A percentile compares a stretch with the other conserved stretches of the same genome.
Conservation (phyloP, 805 yeast genomes). For the Saturnispora besseyi region DNA sequence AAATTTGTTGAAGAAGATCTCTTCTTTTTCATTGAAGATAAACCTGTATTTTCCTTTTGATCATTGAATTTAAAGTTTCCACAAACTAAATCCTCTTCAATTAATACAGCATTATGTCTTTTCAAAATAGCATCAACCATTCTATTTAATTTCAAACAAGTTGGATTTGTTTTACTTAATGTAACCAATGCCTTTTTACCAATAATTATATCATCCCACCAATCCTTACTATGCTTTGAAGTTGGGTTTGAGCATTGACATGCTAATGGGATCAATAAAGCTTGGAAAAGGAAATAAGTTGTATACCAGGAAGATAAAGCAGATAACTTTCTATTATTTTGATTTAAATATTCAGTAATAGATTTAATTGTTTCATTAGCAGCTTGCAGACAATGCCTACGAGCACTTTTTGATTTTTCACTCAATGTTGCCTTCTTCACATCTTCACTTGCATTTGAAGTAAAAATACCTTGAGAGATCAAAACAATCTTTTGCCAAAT, state of each 20-base stretch:
- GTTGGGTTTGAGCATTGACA: slow-evolving; percentile 43
- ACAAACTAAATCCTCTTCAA: slow-evolving; percentile 1
- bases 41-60: background rate
- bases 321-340: slow-evolving; percentile 17
- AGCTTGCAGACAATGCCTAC: slow-evolving; percentile 40
- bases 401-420: slow-evolving; percentile 40
- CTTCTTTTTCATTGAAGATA: slow-evolving; percentile 1
- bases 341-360: slow-evolving; percentile 32
- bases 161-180: slow-evolving; percentile 34
- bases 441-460: slow-evolving; percentile 10
- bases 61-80: slow-evolving; percentile 5
- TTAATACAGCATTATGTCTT: slow-evolving; percentile 15
- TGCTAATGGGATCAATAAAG: slow-evolving; percentile 48
- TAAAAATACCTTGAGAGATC: slow-evolving; percentile 13
- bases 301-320: slow-evolving; percentile 55
- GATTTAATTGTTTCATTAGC: slow-evolving; percentile 46
- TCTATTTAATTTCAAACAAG: slow-evolving; percentile 37
- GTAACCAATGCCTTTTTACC: slow-evolving; percentile 33
- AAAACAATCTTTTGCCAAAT: slow-evolving; percentile 38
- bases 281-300: slow-evolving; percentile 54
- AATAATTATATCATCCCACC: slow-evolving; percentile 36
- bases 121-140: slow-evolving; percentile 35
- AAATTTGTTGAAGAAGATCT: slow-evolving; percentile 3
- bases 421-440: slow-evolving; percentile 16
- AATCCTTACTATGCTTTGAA: slow-evolving; percentile 34